phyloP scores from a whole-genome alignment of 2,329 filamentous ascomycete genomes.

The Allantophomopsis cytisporea region DNA sequence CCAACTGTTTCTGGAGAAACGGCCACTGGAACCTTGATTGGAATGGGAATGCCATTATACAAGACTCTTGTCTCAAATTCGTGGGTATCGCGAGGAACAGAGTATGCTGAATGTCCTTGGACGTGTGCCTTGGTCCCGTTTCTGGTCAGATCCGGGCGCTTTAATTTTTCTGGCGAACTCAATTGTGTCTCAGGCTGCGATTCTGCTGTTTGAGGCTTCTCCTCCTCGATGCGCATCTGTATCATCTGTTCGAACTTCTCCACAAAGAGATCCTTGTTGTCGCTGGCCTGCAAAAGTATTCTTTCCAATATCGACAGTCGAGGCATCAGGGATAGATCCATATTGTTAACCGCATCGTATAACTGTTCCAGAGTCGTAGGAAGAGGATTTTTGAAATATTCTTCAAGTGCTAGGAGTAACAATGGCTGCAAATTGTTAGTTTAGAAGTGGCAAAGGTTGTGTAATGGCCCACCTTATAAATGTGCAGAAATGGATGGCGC shows the following conservation, averaged over 20 bases:
- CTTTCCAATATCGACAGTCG: slow-evolving; percentile 72
- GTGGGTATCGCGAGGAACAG: slow-evolving; percentile 83
- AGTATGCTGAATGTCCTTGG: slow-evolving; percentile 51
- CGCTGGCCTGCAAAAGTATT: slow-evolving; percentile 75
- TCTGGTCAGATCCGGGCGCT: slow-evolving; percentile 24
- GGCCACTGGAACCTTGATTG: slow-evolving; percentile 90
- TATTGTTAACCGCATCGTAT: slow-evolving; percentile 86
- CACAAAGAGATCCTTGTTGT: slow-evolving; percentile 91
- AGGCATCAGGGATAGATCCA: slow-evolving; percentile 93
- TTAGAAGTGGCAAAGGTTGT: background rate
- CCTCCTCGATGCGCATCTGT: slow-evolving; percentile 63
- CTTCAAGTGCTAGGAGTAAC: slow-evolving; percentile 78
- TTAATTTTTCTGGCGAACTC: slow-evolving; percentile 16
- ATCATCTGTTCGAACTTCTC: slow-evolving; percentile 97
- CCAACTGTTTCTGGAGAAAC: slow-evolving; percentile 92
- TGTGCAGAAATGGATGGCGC: slow-evolving; percentile 91
- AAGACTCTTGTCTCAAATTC: slow-evolving; percentile 93
- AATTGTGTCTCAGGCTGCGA: background rate
- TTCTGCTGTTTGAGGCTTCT: slow-evolving; percentile 26
- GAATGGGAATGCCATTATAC: slow-evolving; percentile 93
- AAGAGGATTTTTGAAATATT: slow-evolving; percentile 89
- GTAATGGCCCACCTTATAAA: slow-evolving; percentile 65
- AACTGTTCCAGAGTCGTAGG: slow-evolving; percentile 78
- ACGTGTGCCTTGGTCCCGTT: slow-evolving; percentile 50
- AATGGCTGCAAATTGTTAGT: slow-evolving; percentile 49